Evolutionary conservation across 768 basidiomycete genomes (phyloP), one percentile per base, ranked within the genome.

Genomic region (Floccularia luteovirens): DNA sequence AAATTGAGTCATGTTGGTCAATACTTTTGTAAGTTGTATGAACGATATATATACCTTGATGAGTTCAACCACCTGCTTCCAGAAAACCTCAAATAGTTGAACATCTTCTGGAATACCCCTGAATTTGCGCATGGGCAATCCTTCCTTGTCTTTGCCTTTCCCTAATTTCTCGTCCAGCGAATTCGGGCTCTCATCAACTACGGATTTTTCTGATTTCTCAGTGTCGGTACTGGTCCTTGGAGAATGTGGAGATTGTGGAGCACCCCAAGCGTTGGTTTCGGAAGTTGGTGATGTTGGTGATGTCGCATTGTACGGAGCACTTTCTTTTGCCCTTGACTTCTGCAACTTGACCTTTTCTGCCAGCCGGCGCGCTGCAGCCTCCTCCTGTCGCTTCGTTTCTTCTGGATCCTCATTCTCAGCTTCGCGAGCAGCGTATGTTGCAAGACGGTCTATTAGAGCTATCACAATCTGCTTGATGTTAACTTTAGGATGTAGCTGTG

Each of bases 391-490:
- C 61, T 89, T 91, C 6, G 88, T 88, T 64, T 94, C 92, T 48
- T 96, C 94, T 0, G 93, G 91, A 49, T 90, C 84, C 57, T 98
- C 96, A 50, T 67, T 94, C 67, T 99, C 96, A 0, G 96, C 93
- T 61, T 99, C 96, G 2, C 94, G 78, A 1, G 96, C 94, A 32
- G 96, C 96, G 53, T 93, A 97, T 1, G 91, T 82, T 0, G 96
- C 96, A 10, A 99, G 69, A 11, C 94, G 79, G 62, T 99, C 96
- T 50, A 99, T 96, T 21, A 99, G 74, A 0, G 94, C 90, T 36
- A 99, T 99, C 41, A 98, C 96, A 49, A 99, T 98, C 47, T 86
- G 77, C 63, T 99, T 98, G 67, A 98, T 98, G 63, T 96, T 96
- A 53, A 98, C 96, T 57, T 94, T 90, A 36, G 93, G 92, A 57